These are phyloP conservation scores for Tricholoma flavovirens DNA, from an alignment of 768 basidiomycete genomes.

Conservation along the genomic window DNA sequence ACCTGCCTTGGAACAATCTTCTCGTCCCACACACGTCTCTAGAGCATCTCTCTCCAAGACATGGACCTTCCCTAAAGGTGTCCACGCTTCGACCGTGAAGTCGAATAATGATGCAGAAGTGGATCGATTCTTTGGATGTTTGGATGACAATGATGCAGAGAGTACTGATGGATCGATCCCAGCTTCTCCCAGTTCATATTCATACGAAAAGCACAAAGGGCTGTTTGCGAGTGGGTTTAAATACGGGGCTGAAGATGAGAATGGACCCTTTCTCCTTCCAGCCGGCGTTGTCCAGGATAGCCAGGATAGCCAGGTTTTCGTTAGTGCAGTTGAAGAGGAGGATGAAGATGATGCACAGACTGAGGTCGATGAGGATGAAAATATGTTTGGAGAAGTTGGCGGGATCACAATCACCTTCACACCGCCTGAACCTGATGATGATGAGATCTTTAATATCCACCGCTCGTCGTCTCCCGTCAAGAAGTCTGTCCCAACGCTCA, in stretches of 20 bases:
- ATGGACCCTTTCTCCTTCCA: conserved; percentile 42
- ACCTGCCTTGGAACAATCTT: conserved; percentile 21
- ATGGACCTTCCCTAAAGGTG: conserved; percentile 59
- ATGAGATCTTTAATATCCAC: conserved; percentile 23
- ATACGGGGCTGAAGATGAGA: conserved; percentile 44
- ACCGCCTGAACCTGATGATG: conserved; percentile 44
- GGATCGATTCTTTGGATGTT: conserved; percentile 75
- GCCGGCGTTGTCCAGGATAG: conserved; percentile 28
- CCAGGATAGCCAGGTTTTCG: conserved; percentile 23
- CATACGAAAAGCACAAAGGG: conserved; percentile 53
- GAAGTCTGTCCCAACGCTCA: conserved; percentile 27
- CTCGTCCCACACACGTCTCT: conserved; percentile 22
- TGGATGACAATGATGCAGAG: conserved; percentile 46
- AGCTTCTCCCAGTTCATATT: conserved; percentile 34
- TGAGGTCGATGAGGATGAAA: conserved; percentile 35
- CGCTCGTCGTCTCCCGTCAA: conserved; percentile 22
- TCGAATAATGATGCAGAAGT: conserved; percentile 34
- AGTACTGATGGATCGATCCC: conserved; percentile 32
- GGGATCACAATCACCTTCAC: conserved; percentile 75
- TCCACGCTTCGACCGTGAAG: conserved; percentile 14
- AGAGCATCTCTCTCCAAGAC: conserved; percentile 51
- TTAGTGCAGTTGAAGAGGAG: conserved; percentile 38
- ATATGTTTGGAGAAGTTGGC: conserved; percentile 57
- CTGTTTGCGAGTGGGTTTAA: conserved; percentile 53
- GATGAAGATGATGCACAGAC: conserved; percentile 30